Conservation (phyloP, 2,329 filamentous ascomycete genomes). For the Tolypocladium tundrense region DNA sequence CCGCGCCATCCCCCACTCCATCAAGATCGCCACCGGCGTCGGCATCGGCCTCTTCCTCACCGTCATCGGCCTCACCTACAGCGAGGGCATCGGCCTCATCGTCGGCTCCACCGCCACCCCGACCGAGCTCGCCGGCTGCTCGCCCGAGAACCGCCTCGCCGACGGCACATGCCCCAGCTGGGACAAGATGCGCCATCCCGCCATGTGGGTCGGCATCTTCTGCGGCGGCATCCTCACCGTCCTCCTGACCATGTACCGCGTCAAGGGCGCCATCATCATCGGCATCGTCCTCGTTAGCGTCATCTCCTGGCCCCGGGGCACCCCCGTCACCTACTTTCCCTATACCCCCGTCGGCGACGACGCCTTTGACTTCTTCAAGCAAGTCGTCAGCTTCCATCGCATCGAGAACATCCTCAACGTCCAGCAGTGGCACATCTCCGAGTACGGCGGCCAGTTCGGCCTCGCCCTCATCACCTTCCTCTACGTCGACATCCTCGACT, state of each 20-base stretch:
- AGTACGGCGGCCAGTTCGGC: slow-evolving; percentile 65
- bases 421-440: slow-evolving; percentile 62
- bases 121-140: slow-evolving; percentile 65
- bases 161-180: slow-evolving; percentile 49
- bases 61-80: slow-evolving; percentile 67
- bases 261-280: slow-evolving; percentile 78
- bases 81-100: slow-evolving; percentile 71
- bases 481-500: slow-evolving; percentile 83
- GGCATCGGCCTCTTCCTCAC: slow-evolving; percentile 79
- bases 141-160: slow-evolving; percentile 26
- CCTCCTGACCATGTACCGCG: slow-evolving; percentile 72
- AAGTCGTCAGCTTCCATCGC: slow-evolving; percentile 74
- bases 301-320: slow-evolving; percentile 77
- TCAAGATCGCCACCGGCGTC: slow-evolving; percentile 78
- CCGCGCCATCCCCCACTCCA: slow-evolving; percentile 68
- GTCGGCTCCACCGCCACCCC: slow-evolving; percentile 60
- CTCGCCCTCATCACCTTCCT: slow-evolving; percentile 81
- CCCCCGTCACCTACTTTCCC: slow-evolving; percentile 72
- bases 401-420: slow-evolving; percentile 60
- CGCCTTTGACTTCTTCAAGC: slow-evolving; percentile 76
- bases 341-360: slow-evolving; percentile 58
- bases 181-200: slow-evolving; percentile 71
- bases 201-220: slow-evolving; percentile 85
- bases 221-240: slow-evolving; percentile 73
- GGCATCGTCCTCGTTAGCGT: slow-evolving; percentile 78